Conservation (phyloP, 1,284 basidiomycete genomes). For the Malassezia cuniculi region DNA sequence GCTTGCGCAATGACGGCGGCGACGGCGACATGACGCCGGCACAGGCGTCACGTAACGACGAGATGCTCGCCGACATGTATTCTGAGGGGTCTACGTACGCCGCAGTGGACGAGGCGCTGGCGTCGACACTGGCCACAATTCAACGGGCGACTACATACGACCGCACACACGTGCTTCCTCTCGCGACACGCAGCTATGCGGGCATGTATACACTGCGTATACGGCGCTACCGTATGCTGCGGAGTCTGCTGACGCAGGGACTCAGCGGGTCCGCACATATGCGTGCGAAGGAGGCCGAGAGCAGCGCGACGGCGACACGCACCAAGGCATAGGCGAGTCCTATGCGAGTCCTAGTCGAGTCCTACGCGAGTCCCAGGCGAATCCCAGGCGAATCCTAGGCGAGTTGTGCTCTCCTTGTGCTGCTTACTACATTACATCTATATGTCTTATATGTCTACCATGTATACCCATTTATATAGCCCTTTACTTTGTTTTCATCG, state of each 20-base stretch:
- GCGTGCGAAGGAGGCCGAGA: too few species aligned
- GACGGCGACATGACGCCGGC: slow-evolving; percentile 2
- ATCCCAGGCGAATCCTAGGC: too few species aligned
- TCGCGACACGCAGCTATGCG: slow-evolving; percentile 26
- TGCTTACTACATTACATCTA: too few species aligned
- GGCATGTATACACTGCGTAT: slow-evolving; percentile 27
- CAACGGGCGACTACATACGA: slow-evolving; percentile 21
- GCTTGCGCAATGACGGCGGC: slow-evolving; percentile 2
- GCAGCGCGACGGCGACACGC: too few species aligned
- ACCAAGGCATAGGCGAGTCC: too few species aligned
- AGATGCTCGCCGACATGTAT: slow-evolving; percentile 27
- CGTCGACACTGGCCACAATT: slow-evolving; percentile 21
- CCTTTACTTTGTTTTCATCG: too few species aligned
- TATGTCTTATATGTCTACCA: too few species aligned
- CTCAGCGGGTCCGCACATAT: slow-evolving; percentile 17
- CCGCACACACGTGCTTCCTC: slow-evolving; percentile 26
- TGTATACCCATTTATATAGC: too few species aligned
- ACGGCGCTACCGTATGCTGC: slow-evolving; percentile 27
- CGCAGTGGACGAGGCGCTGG: slow-evolving; percentile 33
- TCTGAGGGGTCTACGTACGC: slow-evolving; percentile 24
- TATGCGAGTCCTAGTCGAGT: too few species aligned
- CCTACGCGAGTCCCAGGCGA: too few species aligned
- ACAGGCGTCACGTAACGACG: neutral
- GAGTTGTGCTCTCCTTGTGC: too few species aligned
- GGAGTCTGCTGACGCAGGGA: slow-evolving; percentile 28